phyloP scores from a whole-genome alignment of 768 basidiomycete species.

The Sistotremastrum suecicum region DNA sequence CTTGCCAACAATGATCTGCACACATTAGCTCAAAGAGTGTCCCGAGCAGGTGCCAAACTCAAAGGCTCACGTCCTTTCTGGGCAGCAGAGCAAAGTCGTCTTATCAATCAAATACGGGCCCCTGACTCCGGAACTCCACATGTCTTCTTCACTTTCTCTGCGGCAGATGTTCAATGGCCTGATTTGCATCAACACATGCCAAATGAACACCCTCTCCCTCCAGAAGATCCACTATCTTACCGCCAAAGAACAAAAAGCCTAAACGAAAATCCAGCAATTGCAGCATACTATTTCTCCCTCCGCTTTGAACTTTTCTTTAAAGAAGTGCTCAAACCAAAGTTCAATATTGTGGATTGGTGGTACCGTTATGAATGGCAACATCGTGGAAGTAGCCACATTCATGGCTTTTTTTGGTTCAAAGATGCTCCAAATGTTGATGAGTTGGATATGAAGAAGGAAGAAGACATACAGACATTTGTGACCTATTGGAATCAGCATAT shows the following conservation, averaged over 20 bases:
- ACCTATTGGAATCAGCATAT: too few species aligned
- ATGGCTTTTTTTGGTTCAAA: conserved; percentile 1
- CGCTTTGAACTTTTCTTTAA: too few species aligned
- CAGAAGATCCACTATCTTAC: too few species aligned
- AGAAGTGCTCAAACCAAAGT: too few species aligned
- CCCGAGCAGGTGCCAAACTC: conserved; percentile 8
- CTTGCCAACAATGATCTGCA: not conserved
- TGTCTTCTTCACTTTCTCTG: conserved; percentile 15
- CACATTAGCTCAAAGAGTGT: not conserved
- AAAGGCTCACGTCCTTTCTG: conserved; percentile 14
- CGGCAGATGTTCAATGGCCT: conserved; percentile 19
- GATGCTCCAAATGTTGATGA: conserved; percentile 1
- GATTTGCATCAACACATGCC: conserved; percentile 15
- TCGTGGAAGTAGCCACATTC: too few species aligned
- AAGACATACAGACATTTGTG: not conserved
- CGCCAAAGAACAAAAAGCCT: not conserved
- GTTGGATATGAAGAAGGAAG: not conserved
- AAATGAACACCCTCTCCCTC: too few species aligned
- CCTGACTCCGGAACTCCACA: conserved; percentile 12
- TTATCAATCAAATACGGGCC: conserved; percentile 9
- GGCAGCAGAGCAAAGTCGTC: conserved; percentile 5
- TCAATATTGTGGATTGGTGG: too few species aligned
- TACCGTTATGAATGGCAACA: too few species aligned
- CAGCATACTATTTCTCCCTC: conserved; percentile 1
- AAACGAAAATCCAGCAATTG: not conserved